Evolutionary conservation across 108 stramenopile species (phyloP).

Genomic region (Skeletonema marinoi): DNA sequence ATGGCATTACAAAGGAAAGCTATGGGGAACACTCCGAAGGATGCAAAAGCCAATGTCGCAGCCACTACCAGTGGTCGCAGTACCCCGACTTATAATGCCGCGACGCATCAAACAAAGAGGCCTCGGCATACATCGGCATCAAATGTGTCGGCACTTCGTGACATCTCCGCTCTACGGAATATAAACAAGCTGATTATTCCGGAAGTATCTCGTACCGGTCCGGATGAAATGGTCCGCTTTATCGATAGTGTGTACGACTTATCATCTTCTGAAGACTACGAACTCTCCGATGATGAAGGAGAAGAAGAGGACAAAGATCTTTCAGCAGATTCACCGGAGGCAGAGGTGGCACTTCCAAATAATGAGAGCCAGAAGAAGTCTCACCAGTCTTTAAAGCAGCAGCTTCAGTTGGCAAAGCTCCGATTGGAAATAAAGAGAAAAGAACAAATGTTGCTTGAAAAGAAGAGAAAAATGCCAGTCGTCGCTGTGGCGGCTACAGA

Average conservation of each 20-base stretch:
- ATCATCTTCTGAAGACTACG: constrained; percentile 16
- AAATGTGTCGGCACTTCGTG: neutral
- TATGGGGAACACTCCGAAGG: neutral
- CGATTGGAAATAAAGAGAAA: constrained; percentile 45
- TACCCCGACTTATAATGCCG: neutral
- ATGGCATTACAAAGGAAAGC: constrained; percentile 34
- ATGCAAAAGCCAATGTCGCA: neutral
- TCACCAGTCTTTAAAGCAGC: constrained; percentile 30
- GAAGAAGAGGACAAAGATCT: neutral
- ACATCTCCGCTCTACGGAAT: constrained; percentile 31
- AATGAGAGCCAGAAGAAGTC: constrained; percentile 25
- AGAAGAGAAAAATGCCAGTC: neutral
- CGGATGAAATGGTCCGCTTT: constrained; percentile 32
- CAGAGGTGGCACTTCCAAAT: neutral
- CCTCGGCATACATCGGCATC: neutral
- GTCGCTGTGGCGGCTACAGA: neutral
- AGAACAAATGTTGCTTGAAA: constrained; percentile 12
- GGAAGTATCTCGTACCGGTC: constrained; percentile 9
- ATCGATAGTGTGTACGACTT: constrained; percentile 31
- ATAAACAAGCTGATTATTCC: constrained; percentile 16
- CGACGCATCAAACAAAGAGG: neutral
- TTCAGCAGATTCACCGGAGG: neutral
- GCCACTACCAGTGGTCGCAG: neutral
- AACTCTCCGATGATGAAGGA: neutral
- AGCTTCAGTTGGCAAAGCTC: constrained; percentile 44